Evolutionary conservation across 2,329 filamentous ascomycete genomes (phyloP).

Genomic region (Grosmannia serpens): DNA sequence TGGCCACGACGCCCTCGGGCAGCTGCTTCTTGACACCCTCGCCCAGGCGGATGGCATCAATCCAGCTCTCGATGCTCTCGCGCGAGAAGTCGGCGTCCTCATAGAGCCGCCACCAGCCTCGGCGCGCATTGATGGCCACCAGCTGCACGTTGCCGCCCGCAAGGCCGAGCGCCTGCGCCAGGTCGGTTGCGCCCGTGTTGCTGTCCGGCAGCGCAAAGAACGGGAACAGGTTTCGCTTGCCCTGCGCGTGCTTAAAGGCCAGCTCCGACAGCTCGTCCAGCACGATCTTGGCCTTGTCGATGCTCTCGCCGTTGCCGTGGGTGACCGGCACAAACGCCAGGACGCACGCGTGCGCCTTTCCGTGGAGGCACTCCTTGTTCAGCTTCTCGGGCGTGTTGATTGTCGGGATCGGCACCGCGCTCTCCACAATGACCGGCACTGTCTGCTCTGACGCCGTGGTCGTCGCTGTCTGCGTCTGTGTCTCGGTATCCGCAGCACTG

Average conservation of each 20-base stretch:
- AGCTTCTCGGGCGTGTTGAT: constrained; percentile 54
- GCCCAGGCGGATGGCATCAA: constrained; percentile 83
- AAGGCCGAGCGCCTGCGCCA: constrained; percentile 55
- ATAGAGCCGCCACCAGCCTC: constrained; percentile 76
- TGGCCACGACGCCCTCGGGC: constrained; percentile 43
- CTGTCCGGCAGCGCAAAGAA: constrained; percentile 60
- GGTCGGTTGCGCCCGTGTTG: constrained; percentile 41
- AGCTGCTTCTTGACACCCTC: constrained; percentile 72
- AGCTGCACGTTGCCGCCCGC: constrained; percentile 50
- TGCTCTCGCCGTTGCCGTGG: constrained; percentile 22
- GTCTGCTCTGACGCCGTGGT: constrained; percentile 22
- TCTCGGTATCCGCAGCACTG: constrained; percentile 6
- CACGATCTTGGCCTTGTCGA: constrained; percentile 31
- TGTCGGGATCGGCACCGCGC: constrained; percentile 52
- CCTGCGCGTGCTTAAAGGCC: constrained; percentile 59
- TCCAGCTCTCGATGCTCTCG: constrained; percentile 65
- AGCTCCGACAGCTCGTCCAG: constrained; percentile 59
- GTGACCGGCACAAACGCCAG: constrained; percentile 56
- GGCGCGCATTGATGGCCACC: constrained; percentile 73
- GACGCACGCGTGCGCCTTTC: constrained; percentile 72
- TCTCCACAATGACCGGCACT: constrained; percentile 35
- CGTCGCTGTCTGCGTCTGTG: constrained; percentile 9
- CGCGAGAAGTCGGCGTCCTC: constrained; percentile 42
- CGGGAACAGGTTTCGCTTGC: constrained; percentile 63
- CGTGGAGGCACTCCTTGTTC: constrained; percentile 57